phyloP scores from a whole-genome alignment of 2,329 filamentous ascomycete species.

The Hymenoscyphus occultus region DNA sequence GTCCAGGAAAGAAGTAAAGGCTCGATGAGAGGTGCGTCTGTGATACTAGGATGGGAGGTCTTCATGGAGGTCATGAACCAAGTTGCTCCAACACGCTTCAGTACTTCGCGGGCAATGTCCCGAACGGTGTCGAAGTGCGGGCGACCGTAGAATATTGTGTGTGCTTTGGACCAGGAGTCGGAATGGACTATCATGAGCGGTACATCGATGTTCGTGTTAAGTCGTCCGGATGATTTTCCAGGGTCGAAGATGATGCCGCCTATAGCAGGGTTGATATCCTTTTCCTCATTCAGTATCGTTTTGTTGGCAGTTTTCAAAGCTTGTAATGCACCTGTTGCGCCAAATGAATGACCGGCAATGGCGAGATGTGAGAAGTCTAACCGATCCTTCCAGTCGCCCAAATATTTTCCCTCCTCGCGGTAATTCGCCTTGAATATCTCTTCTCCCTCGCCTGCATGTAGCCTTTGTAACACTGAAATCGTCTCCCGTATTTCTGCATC shows the following conservation, averaged over 20 bases:
- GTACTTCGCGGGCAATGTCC: neutral
- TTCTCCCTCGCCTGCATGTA: neutral
- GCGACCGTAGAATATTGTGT: constrained; percentile 1
- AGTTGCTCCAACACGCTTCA: neutral
- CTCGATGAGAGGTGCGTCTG: neutral
- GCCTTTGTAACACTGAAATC: neutral
- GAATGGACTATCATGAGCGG: neutral
- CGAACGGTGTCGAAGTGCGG: neutral
- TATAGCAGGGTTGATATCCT: neutral
- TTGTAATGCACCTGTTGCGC: neutral
- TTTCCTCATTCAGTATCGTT: neutral
- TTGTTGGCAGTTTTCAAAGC: neutral
- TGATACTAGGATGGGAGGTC: constrained; percentile 1
- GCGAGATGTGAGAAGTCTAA: neutral
- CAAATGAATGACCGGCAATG: neutral
- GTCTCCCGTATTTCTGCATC: neutral
- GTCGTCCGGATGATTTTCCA: neutral
- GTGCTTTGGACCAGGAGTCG: neutral
- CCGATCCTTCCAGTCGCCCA: neutral
- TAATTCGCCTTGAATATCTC: neutral
- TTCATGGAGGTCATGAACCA: constrained; percentile 6
- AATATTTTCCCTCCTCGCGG: neutral
- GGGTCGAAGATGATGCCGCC: constrained; percentile 1
- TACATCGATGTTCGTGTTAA: neutral
- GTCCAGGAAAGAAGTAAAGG: constrained; percentile 1